phyloP scores from a whole-genome alignment of 2,329 filamentous ascomycete genomes.

The Microdochium bolleyi region DNA sequence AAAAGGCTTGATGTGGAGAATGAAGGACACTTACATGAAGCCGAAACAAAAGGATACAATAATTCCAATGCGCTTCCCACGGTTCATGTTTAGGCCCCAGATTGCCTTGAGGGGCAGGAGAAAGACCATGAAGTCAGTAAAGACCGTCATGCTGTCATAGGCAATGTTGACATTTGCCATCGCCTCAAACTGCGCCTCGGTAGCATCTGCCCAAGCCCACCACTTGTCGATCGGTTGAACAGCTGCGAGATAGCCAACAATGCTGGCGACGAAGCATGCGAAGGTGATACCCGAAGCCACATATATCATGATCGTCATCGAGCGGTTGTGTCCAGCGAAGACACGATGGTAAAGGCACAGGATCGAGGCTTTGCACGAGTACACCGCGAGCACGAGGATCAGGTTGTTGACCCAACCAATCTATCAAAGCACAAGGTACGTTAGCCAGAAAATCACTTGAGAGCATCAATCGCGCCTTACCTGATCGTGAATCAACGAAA shows the following conservation, averaged over 20 bases:
- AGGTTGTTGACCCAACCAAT: background rate
- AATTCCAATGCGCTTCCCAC: constrained; percentile 3
- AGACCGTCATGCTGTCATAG: constrained; percentile 4
- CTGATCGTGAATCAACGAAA: background rate
- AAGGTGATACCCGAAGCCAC: background rate
- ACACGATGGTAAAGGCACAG: background rate
- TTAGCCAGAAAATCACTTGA: background rate
- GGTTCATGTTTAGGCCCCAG: constrained; percentile 4
- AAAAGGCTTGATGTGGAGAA: background rate
- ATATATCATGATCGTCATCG: background rate
- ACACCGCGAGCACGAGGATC: background rate
- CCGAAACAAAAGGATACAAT: constrained; percentile 5
- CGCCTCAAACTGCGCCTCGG: background rate
- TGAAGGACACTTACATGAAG: constrained; percentile 4
- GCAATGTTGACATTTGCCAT: background rate
- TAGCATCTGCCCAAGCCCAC: background rate
- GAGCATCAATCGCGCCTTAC: background rate
- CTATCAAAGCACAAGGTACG: background rate
- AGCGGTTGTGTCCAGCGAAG: background rate
- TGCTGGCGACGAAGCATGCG: background rate
- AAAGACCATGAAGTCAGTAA: constrained; percentile 5
- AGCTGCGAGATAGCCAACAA: background rate
- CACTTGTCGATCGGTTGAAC: background rate
- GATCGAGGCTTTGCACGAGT: constrained; percentile 1
- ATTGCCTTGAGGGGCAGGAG: constrained; percentile 3